Evolutionary conservation across 2,329 filamentous ascomycete species (phyloP), one percentile per base, ranked within the genome.

Genomic region (Cladosporium sp.): DNA sequence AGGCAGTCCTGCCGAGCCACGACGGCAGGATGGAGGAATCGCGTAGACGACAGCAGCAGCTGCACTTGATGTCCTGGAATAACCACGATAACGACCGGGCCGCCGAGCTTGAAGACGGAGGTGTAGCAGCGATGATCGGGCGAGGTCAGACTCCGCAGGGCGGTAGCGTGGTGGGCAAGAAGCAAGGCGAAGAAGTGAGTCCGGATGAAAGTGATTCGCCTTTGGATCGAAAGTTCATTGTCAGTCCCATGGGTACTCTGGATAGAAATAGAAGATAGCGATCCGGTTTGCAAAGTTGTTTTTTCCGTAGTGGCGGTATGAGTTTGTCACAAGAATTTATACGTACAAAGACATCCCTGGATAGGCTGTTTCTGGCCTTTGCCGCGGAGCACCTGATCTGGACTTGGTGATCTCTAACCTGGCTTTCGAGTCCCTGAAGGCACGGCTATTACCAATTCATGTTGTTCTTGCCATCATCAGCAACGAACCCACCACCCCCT

Each of bases 31-130:
- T 63, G 16, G 50, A 63, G 10, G 68, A 69, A 14, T 63, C 69
- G 21, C 65, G 69, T 6, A 58, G 67, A 35, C 61, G 68, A 23
- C 68, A 66, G 57, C 67, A 73, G 50, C 11, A 33, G 14, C 12
- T 63, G 10, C 69, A 72, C 55, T 50, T 72, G 14, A 67, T 72
- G 66, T 72, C 68, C 8, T 72, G 71, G 70, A 72, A 69, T 46
- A 71, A 66, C 8, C 71, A 71, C 49, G 68, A 69, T 53, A 29
- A 67, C 6, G 29, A 61, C n/a, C 55, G 66, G 4, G 61, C 56
- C 5, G 23, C 14, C 14, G 63, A 68, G 3, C 31, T 29, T 50
- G 21, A 62, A 21, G 31, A 29, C 18, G 44, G 33, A 10, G 62
- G 56, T n/a, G 65, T 56, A 11, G 53, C 49, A 21, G 62, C 52